These are phyloP conservation scores for Pyrus communis DNA, from an alignment of 306 rosid species.

Conservation along the genomic window DNA sequence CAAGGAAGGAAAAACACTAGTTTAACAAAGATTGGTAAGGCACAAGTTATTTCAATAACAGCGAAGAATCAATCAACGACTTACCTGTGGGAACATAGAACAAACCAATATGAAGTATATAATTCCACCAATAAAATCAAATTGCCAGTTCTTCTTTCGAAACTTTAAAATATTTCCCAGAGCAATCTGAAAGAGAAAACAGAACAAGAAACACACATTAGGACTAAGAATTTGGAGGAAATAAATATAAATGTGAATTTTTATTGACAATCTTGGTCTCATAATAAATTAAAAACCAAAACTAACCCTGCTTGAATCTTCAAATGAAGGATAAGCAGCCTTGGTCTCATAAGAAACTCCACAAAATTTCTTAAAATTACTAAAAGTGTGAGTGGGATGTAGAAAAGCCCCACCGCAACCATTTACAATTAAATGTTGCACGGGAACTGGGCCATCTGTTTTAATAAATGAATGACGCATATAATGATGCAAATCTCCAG, in stretches of 20 bases:
- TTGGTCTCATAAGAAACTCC: constrained; percentile 75
- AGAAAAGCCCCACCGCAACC: constrained; percentile 99
- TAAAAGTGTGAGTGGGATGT: constrained; percentile 95
- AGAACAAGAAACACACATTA: constrained; percentile 7
- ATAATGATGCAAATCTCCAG: constrained; percentile 99
- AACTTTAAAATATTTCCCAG: constrained; percentile 87
- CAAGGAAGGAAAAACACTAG: constrained; percentile 1
- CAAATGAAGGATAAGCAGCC: constrained; percentile 92
- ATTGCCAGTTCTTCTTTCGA: constrained; percentile 98
- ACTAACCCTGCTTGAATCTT: constrained; percentile 87
- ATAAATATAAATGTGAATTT: constrained; percentile 10
- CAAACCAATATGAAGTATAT: constrained; percentile 79
- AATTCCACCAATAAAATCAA: constrained; percentile 98
- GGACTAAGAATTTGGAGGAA: constrained; percentile 4
- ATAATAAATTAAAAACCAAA: constrained; percentile 1
- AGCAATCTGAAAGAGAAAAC: constrained; percentile 62
- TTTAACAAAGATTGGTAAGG: background rate
- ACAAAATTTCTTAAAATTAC: constrained; percentile 51
- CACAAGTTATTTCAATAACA: background rate
- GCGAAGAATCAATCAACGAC: constrained; percentile 15
- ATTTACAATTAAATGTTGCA: constrained; percentile 83
- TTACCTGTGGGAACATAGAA: constrained; percentile 96
- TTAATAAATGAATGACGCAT: constrained; percentile 87
- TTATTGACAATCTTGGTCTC: background rate
- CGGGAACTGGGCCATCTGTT: constrained; percentile 66